phyloP scores from a whole-genome alignment of 2,329 filamentous ascomycete genomes.

The Calycina marina region DNA sequence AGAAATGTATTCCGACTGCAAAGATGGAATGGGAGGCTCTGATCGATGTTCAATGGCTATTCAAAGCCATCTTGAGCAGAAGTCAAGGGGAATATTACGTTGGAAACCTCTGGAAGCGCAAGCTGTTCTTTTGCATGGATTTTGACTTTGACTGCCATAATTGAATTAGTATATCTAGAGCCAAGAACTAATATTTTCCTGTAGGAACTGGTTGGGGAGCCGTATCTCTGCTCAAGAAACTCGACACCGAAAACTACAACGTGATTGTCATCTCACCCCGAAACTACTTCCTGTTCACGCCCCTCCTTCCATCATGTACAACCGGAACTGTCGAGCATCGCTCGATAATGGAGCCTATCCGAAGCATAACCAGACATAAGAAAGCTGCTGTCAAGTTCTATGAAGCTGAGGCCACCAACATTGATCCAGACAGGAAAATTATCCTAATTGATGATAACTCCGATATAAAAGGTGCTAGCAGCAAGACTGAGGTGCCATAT shows the following conservation, averaged over 20 bases:
- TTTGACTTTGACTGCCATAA: no score
- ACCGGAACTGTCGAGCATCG: slow-evolving; percentile 96
- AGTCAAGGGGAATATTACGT: no score
- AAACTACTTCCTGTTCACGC: slow-evolving; percentile 99
- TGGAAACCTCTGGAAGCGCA: no score
- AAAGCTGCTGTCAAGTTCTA: slow-evolving; percentile 89
- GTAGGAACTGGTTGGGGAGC: slow-evolving; percentile 92
- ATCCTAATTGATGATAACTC: slow-evolving; percentile 86
- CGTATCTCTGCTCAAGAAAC: slow-evolving; percentile 92
- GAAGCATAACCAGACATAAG: slow-evolving; percentile 91
- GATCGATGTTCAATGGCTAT: no score
- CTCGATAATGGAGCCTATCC: slow-evolving; percentile 98
- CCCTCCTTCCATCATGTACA: slow-evolving; percentile 90
- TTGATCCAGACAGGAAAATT: slow-evolving; percentile 82
- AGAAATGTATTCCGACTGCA: no score
- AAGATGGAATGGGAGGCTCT: no score
- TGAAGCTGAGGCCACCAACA: slow-evolving; percentile 91
- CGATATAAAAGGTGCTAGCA: slow-evolving; percentile 72
- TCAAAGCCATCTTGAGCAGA: no score
- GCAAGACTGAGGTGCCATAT: slow-evolving; percentile 80
- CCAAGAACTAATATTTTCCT: slow-evolving; percentile 4
- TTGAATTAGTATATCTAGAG: neutral
- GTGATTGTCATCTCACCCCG: slow-evolving; percentile 93
- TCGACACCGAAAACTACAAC: slow-evolving; percentile 98
- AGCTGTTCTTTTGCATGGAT: no score